phyloP scores from a whole-genome alignment of 129 eudicot genomes.

The Chrysanthemum lavandulifolium region DNA sequence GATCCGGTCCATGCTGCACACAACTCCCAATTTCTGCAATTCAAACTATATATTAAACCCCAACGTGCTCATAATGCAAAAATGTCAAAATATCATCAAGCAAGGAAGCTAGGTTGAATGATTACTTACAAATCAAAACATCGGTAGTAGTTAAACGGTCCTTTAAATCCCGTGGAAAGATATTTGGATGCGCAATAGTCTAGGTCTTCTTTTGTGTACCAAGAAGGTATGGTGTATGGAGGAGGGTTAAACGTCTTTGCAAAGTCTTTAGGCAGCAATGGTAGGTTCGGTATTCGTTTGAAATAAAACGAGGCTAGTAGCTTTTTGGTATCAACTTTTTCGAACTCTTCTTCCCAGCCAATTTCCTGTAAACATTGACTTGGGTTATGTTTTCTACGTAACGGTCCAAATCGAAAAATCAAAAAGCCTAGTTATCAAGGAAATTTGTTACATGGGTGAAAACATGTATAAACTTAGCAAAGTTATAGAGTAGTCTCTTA shows the following conservation, averaged over 20 bases:
- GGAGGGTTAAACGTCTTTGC: constrained; percentile 29
- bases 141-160: constrained; percentile 67
- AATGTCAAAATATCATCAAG: not conserved
- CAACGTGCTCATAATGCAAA: not conserved
- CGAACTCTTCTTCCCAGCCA: constrained; percentile 70
- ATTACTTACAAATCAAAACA: constrained; percentile 59
- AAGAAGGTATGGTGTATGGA: constrained; percentile 45
- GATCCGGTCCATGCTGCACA: constrained; percentile 57
- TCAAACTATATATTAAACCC: not conserved
- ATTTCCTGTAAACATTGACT: constrained; percentile 37
- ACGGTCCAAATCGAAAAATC: no score
- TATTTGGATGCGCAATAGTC: constrained; percentile 57
- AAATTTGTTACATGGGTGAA: no score
- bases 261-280: constrained; percentile 39
- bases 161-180: constrained; percentile 54
- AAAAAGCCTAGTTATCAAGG: no score
- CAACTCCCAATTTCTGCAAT: constrained; percentile 64
- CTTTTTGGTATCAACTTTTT: constrained; percentile 46
- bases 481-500: no score
- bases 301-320: constrained; percentile 48
- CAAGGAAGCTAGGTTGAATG: not conserved
- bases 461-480: no score
- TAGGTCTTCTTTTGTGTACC: constrained; percentile 66
- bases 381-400: no score
- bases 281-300: constrained; percentile 44